Conservation (phyloP, 805 yeast species). For the Cyberlindnera nakhonratchasimensis region DNA sequence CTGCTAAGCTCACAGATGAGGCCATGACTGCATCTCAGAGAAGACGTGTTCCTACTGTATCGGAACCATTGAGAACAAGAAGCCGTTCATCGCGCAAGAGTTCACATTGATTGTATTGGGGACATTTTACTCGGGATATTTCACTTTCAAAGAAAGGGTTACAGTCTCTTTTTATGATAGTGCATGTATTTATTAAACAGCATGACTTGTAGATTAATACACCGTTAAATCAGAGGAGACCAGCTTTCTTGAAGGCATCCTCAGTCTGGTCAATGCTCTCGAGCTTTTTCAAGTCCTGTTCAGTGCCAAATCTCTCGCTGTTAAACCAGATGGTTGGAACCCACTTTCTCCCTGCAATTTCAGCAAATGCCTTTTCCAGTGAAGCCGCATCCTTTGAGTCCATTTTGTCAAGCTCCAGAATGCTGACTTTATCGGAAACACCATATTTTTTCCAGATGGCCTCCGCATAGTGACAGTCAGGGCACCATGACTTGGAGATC, state of each 20-base stretch:
- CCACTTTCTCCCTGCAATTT: constrained; percentile 58
- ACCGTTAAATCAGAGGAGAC: constrained; percentile 15
- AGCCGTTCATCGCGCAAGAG: constrained; percentile 27
- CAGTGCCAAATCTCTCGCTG: constrained; percentile 58
- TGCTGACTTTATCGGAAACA: constrained; percentile 44
- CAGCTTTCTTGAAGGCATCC: constrained; percentile 21
- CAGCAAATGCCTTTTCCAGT: constrained; percentile 54
- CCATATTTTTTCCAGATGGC: constrained; percentile 50
- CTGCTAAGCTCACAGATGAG: no score
- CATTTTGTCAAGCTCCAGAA: constrained; percentile 61
- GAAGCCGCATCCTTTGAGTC: constrained; percentile 47
- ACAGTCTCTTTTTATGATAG: background rate
- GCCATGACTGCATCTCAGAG: constrained; percentile 25
- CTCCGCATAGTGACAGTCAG: constrained; percentile 67
- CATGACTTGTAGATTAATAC: background rate
- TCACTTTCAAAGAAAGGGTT: background rate
- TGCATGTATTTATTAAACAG: background rate
- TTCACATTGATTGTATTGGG: constrained; percentile 20
- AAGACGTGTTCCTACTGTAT: constrained; percentile 26
- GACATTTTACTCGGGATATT: no score
- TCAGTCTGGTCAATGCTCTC: constrained; percentile 26
- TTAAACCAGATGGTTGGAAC: constrained; percentile 66
- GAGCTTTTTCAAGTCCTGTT: constrained; percentile 38
- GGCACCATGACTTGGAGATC: constrained; percentile 74
- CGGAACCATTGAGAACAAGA: constrained; percentile 29